These are phyloP conservation scores for Aspergillus quadrilineatus DNA, from an alignment of 2,329 filamentous ascomycete genomes.

Conservation along the genomic window DNA sequence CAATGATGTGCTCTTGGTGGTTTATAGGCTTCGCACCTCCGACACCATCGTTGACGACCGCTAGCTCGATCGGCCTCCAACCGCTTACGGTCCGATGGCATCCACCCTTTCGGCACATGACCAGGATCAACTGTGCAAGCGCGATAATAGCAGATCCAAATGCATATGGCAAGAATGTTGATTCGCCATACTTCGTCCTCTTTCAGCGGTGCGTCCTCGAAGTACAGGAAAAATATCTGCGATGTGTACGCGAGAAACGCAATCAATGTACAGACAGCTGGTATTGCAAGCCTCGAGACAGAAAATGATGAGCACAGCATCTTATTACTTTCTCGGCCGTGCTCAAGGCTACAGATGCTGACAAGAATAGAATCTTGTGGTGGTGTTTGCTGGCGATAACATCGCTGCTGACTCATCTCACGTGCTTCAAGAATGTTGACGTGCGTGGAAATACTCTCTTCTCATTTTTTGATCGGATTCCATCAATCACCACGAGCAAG, in stretches of 20 bases:
- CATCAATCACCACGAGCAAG: background rate
- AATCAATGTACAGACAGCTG: conserved; percentile 55
- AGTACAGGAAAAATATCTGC: conserved; percentile 56
- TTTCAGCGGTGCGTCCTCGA: conserved; percentile 55
- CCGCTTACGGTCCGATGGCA: conserved; percentile 20
- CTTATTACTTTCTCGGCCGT: background rate
- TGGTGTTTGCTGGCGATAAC: background rate
- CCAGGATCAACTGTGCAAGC: conserved; percentile 62
- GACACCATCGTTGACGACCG: conserved; percentile 55
- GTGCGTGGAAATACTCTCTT: conserved; percentile 21
- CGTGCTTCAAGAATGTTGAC: conserved; percentile 8
- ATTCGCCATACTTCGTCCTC: conserved; percentile 53
- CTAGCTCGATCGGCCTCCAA: conserved; percentile 22
- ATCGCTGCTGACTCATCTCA: conserved; percentile 13
- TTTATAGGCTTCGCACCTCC: conserved; percentile 61
- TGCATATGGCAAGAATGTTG: conserved; percentile 54
- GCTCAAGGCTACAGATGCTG: background rate
- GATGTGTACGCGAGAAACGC: conserved; percentile 60
- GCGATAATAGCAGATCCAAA: conserved; percentile 60
- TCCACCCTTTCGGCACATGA: conserved; percentile 49
- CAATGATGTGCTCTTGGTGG: conserved; percentile 66
- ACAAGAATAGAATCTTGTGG: conserved; percentile 3
- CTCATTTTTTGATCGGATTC: background rate
- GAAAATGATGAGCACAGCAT: conserved; percentile 28
- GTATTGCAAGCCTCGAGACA: conserved; percentile 50